phyloP scores from a whole-genome alignment of 1,139 yeast species.

The Saccharomycopsis hybrid region DNA sequence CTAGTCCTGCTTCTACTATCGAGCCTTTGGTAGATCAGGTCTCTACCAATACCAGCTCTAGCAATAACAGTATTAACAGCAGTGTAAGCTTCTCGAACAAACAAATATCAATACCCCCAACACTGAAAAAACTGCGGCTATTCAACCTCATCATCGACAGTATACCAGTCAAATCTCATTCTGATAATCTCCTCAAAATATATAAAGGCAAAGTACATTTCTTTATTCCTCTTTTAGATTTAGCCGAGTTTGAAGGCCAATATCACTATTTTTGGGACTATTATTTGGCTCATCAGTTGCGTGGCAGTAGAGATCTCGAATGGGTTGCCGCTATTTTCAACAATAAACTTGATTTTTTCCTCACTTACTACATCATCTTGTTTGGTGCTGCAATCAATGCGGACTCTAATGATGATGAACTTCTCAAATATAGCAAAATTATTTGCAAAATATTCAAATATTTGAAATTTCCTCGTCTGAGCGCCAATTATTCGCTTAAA shows the following conservation, averaged over 20 bases:
- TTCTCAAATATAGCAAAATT: not conserved
- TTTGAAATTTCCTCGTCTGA: conserved; percentile 7
- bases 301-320: not conserved
- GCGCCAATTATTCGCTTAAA: conserved; percentile 6
- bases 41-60: not conserved
- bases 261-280: conserved; percentile 3
- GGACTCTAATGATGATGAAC: not conserved
- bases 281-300: not conserved
- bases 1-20: not conserved
- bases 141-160: conserved; percentile 2
- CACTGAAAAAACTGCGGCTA: conserved; percentile 1
- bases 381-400: conserved; percentile 3
- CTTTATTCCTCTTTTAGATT: conserved; percentile 8
- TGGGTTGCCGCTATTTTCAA: not conserved
- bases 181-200: not conserved
- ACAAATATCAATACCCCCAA: not conserved
- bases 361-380: conserved; percentile 11
- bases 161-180: conserved; percentile 3
- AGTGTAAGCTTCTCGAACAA: not conserved
- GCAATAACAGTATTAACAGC: not conserved
- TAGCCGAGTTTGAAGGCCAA: conserved; percentile 1
- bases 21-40: not conserved
- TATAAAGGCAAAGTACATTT: conserved; percentile 1
- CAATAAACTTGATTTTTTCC: conserved; percentile 8
- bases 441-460: conserved; percentile 3